Base-by-base conservation (phyloP, 2,329 filamentous ascomycete genomes). In the Aspergillus eucalypticola region DNA sequence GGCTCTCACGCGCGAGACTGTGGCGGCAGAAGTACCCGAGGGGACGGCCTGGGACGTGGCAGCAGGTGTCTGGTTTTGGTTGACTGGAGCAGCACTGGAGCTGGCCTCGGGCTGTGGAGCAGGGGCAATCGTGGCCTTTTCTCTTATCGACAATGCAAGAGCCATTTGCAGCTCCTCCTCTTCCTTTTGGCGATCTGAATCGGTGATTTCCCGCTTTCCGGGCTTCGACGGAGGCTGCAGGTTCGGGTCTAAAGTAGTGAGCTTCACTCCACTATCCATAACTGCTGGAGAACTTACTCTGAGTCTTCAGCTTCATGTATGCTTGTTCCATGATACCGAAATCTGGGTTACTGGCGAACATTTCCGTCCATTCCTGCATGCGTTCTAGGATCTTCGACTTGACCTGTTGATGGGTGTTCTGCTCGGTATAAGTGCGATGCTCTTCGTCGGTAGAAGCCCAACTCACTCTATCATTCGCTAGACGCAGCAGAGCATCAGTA, bases 101-200 rank as follows among this genome's bases (percentile, higher is more conserved):
- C 70, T 66, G 5, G 78, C 65, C 53, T 76, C 75, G 1, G 77
- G 69, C 38, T 79, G 73, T 10, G 76, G 73, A 10, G 75, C 70
- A 46, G 73, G 73, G 55, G 69, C 62, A 7, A 56, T 64, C 11
- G 78, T 73, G 38, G 80, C 75, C 71, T 96, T 94, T 63, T 99
- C 95, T 75, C 96, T 92, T 69, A 99, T 85, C 46, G 92, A 97
- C 71, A 99, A 83, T 70, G 90, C 93, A 52, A 99, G 83, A 2
- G 95, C 95, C 87, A 97, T 96, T 76, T 98, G 95, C 58, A 99
- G 81, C 78, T 99, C 95, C 54, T 98, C 93, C 63, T 99, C 95
- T 77, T 99, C 95, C 78, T 96, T 96, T 77, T 92, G 90, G 64
- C 95, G 86, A 76, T 99, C 95, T 50, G 90, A 70, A 35, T 96